Percentiles rank a stretch among this genome's conserved stretches.
These are phyloP conservation scores for Linum tenue DNA, from an alignment of 345 rosid species.

Conservation along the genomic window DNA sequence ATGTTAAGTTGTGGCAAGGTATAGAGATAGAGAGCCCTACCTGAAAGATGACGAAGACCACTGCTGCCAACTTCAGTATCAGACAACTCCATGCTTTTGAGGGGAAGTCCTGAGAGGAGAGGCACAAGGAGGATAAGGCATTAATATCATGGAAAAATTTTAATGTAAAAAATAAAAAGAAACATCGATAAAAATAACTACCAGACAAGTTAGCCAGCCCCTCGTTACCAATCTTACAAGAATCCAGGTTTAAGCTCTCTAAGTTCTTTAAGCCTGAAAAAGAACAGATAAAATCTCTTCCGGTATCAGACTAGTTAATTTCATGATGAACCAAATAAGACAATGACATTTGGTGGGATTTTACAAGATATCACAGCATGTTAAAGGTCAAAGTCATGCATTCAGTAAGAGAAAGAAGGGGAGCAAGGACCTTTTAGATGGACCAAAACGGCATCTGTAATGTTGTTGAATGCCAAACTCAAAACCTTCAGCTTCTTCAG, in stretches of 20 bases:
- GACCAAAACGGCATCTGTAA: conserved; percentile 70
- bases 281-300: neutral
- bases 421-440: conserved; percentile 53
- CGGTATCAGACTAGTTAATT: neutral
- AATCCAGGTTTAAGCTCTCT: conserved; percentile 17
- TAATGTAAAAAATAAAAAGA: neutral
- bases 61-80: conserved; percentile 70
- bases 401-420: conserved; percentile 1
- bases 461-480: conserved; percentile 74
- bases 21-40: conserved; percentile 25
- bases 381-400: neutral
- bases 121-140: neutral
- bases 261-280: conserved; percentile 7
- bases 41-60: conserved; percentile 72
- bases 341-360: too few species aligned
- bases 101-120: conserved; percentile 38
- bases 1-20: neutral
- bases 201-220: conserved; percentile 13
- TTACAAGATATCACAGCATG: neutral
- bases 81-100: conserved; percentile 79
- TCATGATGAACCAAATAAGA: too few species aligned
- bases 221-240: conserved; percentile 13
- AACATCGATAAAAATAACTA: neutral
- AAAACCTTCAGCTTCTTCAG: conserved; percentile 55
- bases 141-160: too few species aligned